Evolutionary conservation across 257 asterid genomes (phyloP), one percentile per base, ranked within the genome.

Genomic region (Ocimum tenuiflorum): DNA sequence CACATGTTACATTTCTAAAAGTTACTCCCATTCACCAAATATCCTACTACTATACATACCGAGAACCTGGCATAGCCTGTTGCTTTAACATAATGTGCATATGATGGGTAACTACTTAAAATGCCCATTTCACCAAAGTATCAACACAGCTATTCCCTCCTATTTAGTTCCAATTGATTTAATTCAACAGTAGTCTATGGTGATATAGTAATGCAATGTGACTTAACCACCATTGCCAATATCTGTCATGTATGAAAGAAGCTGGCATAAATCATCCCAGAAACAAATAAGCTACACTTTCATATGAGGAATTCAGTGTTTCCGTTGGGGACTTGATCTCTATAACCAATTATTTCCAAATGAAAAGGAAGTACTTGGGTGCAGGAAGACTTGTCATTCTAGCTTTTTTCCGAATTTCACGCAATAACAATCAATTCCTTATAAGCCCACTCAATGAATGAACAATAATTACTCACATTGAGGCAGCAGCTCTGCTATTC

Each of bases 401-500:
- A 14, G 63, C 58, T 38, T 23, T 17, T 31, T 36, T 52, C 33
- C 18, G 4, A 24, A 24, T 27, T 52, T 51, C 36, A 3, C 15
- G 3, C 43, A 49, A 58, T 36, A 11, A 69, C 35, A 41, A 56
- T 46, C 23, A 14, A 27, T 46, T 57, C 24, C 38, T 7, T 1
- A 8, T 17, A 41, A 3, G 72, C 62, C 57, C 62, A 43, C 46
- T 27, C 4, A 27, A 27, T 27, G 35, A 57, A 57, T 36, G 50
- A 4, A 27, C 58, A 38, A 36, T 7, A 22, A 70, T 71, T 45
- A 65, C 99, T 86, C 80, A 89, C 99, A 86, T 82, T 73, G 76
- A 69, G 96, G 87, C 60, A 94, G 68, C 33, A 81, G 55, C 75
- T 87, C 94, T 31, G 77, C 84, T 43, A 92, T 89, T 67, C 68